Evolutionary conservation across 176 grass and related monocot species (phyloP).

Genomic region (Leersia perrieri): DNA sequence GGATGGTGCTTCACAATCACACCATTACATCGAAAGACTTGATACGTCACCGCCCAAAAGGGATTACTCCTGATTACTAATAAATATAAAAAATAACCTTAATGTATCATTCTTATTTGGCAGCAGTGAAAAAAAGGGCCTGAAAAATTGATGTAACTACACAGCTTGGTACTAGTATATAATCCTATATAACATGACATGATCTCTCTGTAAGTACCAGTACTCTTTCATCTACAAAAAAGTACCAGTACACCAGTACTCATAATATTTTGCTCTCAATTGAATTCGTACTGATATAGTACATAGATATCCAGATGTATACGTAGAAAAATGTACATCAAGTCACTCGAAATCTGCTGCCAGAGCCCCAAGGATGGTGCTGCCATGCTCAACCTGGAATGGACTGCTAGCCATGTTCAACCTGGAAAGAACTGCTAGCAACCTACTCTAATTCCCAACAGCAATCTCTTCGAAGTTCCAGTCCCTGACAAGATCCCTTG

Average conservation of each 20-base stretch:
- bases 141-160: constrained; percentile 11
- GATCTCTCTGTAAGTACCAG: neutral
- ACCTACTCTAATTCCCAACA: constrained; percentile 50
- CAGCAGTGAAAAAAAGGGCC: neutral
- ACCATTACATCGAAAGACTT: neutral
- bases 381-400: constrained; percentile 18
- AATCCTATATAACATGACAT: constrained; percentile 25
- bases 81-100: neutral
- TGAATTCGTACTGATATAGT: constrained; percentile 11
- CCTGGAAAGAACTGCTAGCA: neutral
- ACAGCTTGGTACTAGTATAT: constrained; percentile 1
- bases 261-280: neutral
- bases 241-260: neutral
- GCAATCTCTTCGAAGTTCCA: constrained; percentile 88
- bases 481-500: constrained; percentile 81
- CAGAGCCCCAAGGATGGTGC: constrained; percentile 27
- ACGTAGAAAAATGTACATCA: constrained; percentile 47
- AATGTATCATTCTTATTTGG: neutral
- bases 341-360: constrained; percentile 4
- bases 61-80: neutral
- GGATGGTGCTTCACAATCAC: neutral
- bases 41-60: neutral
- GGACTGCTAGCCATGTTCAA: constrained; percentile 3
- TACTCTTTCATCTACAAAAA: neutral
- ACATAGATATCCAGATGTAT: constrained; percentile 30